phyloP scores from a whole-genome alignment of 129 eudicot species.

The Rutidosis leptorrhynchoides region DNA sequence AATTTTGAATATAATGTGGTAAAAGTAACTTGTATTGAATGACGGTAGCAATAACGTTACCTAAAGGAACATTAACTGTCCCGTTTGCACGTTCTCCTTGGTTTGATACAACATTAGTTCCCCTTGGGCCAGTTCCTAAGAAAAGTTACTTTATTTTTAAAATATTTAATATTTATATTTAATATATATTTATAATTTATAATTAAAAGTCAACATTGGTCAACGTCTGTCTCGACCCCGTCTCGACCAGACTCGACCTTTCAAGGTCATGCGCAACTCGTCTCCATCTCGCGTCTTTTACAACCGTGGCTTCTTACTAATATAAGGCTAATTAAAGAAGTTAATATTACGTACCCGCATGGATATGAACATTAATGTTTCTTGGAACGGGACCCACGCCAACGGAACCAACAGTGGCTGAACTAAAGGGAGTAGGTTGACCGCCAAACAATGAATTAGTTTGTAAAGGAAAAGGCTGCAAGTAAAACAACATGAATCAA shows the following conservation, averaged over 20 bases:
- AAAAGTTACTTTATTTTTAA: too few relatives aligned
- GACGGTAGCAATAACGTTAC: constrained; percentile 43
- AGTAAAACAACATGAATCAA: constrained; percentile 10
- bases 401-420: constrained; percentile 54
- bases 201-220: too few relatives aligned
- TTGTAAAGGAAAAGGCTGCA: constrained; percentile 96
- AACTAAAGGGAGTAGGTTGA: constrained; percentile 40
- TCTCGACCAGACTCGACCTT: too few relatives aligned
- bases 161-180: too few relatives aligned
- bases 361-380: constrained; percentile 87
- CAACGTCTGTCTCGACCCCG: too few relatives aligned
- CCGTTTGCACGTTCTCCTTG: constrained; percentile 42
- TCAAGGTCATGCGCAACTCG: too few relatives aligned
- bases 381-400: constrained; percentile 64
- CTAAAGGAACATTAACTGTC: constrained; percentile 47
- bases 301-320: too few relatives aligned
- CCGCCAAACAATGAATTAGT: constrained; percentile 58
- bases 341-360: constrained; percentile 52
- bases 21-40: constrained; percentile 31
- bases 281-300: too few relatives aligned
- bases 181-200: too few relatives aligned
- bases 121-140: constrained; percentile 49
- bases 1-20: constrained; percentile 28
- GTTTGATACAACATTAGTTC: constrained; percentile 51
- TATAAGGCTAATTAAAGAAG: neutral